Evolutionary conservation across 2,329 filamentous ascomycete genomes (phyloP), one percentile per base, ranked within the genome.

Genomic region (Pyricularia sp.): DNA sequence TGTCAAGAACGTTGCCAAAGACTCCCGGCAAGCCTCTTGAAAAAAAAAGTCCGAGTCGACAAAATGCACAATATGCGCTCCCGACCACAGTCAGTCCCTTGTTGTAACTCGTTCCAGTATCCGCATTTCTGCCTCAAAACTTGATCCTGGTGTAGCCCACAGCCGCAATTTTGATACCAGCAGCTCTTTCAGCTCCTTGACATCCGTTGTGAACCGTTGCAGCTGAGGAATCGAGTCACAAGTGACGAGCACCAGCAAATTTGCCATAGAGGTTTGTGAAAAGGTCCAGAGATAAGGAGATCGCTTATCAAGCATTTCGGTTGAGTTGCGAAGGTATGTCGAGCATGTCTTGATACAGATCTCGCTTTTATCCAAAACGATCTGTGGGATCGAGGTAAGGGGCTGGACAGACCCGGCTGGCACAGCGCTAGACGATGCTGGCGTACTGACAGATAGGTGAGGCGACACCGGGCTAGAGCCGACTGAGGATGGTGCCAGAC

Each of bases 201-300:
- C 71, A n/a, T 74, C 73, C 2, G 76, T 75, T 14, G 76, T 74
- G 65, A 74, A 73, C 28, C 72, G 73, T 50, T 72, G 73, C 64
- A 77, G 70, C 25, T 73, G 69, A 11, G 73, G 73, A 5, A 76
- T 76, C 20, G 72, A 74, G 12, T 77, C 74, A 6, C 78, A 77
- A 65, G 79, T 67, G 69, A 75, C 73, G 33, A 80, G 71, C 14
- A 78, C 73, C 9, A 78, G 63, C 9, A 80, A 71, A 31, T 75
- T 77, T 3, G 77, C 77, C 71, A 79, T 72, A 68, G 76, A 77
- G 65, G 74, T 74, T 69, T 80, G 78, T 12, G 76, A 75, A 59
- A 79, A 73, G 0, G 75, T 74, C 78, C 78, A 80, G 12, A 80
- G 73, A 66, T 80, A 78, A 1, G 77, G 76, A n/a, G 78, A 77